phyloP scores from a whole-genome alignment of 2,329 filamentous ascomycete species.

The Talaromyces sp. region DNA sequence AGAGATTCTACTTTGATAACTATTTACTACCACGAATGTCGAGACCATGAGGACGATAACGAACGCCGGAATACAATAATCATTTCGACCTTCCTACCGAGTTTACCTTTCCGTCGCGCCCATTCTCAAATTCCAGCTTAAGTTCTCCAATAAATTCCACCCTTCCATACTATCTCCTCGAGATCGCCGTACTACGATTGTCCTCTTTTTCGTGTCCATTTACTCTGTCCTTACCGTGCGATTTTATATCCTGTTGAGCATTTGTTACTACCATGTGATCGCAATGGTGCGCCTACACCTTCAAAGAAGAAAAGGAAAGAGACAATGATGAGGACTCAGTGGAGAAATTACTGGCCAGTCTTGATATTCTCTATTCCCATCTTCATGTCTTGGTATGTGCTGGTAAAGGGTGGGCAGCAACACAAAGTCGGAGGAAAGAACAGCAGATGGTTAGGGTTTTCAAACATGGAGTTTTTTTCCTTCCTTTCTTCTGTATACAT shows the following conservation, averaged over 20 bases:
- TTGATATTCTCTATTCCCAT: neutral
- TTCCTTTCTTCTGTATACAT: constrained; percentile 22
- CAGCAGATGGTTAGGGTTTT: constrained; percentile 8
- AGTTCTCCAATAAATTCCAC: constrained; percentile 2
- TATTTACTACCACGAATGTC: neutral
- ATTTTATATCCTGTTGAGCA: constrained; percentile 9
- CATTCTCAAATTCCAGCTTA: constrained; percentile 1
- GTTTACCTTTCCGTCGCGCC: constrained; percentile 19
- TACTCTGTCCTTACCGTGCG: constrained; percentile 8
- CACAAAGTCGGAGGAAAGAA: neutral
- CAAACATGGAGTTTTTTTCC: constrained; percentile 9
- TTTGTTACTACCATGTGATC: neutral
- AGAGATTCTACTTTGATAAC: neutral
- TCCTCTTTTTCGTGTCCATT: constrained; percentile 16
- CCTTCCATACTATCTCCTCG: neutral
- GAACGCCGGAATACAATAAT: constrained; percentile 9
- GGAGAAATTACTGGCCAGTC: neutral
- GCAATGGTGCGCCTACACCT: neutral
- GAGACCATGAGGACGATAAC: constrained; percentile 17
- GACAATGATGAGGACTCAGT: neutral
- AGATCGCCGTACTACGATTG: constrained; percentile 12
- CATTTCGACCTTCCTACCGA: constrained; percentile 14
- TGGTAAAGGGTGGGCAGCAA: neutral
- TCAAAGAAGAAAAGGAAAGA: neutral
- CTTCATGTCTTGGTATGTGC: constrained; percentile 1